A percentile compares a stretch with the other conserved stretches of the same genome.
Evolutionary conservation across 2,329 filamentous ascomycete species (phyloP).

Genomic region (Fusarium sp.): DNA sequence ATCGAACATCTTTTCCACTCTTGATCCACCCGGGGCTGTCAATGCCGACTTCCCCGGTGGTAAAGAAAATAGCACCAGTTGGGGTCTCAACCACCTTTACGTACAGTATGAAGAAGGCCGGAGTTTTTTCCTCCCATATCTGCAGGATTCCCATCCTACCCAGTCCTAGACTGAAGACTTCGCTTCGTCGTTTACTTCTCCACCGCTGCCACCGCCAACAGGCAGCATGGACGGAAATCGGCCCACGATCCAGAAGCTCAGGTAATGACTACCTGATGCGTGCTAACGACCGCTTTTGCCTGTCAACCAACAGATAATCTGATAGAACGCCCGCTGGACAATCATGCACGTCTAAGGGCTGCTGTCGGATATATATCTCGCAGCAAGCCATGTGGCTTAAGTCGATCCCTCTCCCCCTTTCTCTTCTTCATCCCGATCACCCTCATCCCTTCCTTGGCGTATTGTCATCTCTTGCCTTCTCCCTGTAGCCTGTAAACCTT

Average conservation of each 20-base stretch:
- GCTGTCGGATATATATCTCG: slow-evolving; percentile 33
- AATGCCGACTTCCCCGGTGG: neutral
- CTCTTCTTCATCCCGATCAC: slow-evolving; percentile 5
- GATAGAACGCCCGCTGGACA: neutral
- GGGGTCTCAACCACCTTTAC: neutral
- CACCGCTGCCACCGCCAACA: slow-evolving; percentile 18
- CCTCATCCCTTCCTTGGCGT: slow-evolving; percentile 19
- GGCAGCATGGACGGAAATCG: slow-evolving; percentile 22
- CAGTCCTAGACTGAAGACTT: neutral
- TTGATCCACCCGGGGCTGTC: slow-evolving; percentile 4
- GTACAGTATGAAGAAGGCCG: neutral
- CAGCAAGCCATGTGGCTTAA: slow-evolving; percentile 28
- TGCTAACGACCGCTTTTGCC: slow-evolving; percentile 6
- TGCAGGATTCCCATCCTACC: neutral
- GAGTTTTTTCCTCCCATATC: neutral
- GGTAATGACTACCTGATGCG: slow-evolving; percentile 36
- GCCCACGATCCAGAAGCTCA: slow-evolving; percentile 10
- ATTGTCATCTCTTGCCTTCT: neutral
- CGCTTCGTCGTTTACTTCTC: neutral
- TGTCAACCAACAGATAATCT: slow-evolving; percentile 3
- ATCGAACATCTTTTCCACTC: slow-evolving; percentile 15
- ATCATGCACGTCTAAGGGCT: neutral
- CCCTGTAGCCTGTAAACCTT: slow-evolving; percentile 18
- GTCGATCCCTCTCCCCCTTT: slow-evolving; percentile 16
- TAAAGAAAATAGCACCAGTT: slow-evolving; percentile 12